A percentile compares a stretch with the other conserved stretches of the same genome.
phyloP scores from a whole-genome alignment of 495 filamentous ascomycete genomes.

The Viridothelium virens region DNA sequence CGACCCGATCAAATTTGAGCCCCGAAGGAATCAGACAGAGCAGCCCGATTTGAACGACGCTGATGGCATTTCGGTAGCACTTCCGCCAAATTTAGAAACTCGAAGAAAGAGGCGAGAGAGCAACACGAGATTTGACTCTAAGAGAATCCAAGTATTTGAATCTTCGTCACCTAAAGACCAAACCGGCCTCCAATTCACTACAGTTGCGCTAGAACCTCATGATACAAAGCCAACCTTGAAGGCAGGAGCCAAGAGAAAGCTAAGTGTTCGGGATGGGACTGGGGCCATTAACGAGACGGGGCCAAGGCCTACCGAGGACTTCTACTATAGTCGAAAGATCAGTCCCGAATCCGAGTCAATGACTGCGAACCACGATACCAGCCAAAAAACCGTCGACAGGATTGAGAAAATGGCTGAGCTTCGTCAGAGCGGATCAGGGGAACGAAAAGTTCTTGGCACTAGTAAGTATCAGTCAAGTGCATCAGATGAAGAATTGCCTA shows the following conservation, averaged over 20 bases:
- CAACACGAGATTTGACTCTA: constrained; percentile 28
- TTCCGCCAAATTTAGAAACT: constrained; percentile 45
- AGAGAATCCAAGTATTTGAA: constrained; percentile 26
- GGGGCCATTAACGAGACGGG: constrained; percentile 37
- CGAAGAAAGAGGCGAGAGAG: constrained; percentile 46
- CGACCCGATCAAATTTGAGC: constrained; percentile 50
- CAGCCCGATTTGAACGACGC: constrained; percentile 21
- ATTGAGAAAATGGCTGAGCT: not conserved
- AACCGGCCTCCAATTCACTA: constrained; percentile 15
- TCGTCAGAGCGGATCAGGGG: not conserved
- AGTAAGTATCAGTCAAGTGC: constrained; percentile 22
- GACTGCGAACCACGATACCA: not conserved
- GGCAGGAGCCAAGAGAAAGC: constrained; percentile 55
- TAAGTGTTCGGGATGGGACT: constrained; percentile 42
- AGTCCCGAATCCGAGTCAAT: not conserved
- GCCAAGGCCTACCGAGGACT: constrained; percentile 36
- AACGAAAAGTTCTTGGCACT: constrained; percentile 29
- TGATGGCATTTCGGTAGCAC: constrained; percentile 22
- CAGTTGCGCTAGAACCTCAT: constrained; percentile 10
- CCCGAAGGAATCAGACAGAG: constrained; percentile 21
- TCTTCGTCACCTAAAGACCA: constrained; percentile 23
- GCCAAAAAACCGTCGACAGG: not conserved
- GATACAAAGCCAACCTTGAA: constrained; percentile 29
- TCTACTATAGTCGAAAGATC: constrained; percentile 41
- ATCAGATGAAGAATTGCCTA: constrained; percentile 10